Conservation (phyloP, 2,329 filamentous ascomycete genomes). For the Colletotrichum destructivum region DNA sequence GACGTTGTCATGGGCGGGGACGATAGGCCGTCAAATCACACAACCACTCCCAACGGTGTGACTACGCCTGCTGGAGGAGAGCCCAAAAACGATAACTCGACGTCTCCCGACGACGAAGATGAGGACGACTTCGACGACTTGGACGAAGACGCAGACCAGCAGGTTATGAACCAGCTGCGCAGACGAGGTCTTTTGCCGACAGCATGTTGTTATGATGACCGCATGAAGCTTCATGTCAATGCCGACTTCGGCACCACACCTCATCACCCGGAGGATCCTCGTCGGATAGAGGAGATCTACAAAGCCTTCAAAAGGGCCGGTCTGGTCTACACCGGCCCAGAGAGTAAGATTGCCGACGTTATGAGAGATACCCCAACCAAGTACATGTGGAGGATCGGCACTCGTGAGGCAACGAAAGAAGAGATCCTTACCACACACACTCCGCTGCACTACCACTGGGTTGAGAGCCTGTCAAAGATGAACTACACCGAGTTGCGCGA, state of each 20-base stretch:
- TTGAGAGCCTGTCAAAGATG: slow-evolving; percentile 70
- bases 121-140: slow-evolving; percentile 51
- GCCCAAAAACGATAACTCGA: slow-evolving; percentile 41
- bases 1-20: slow-evolving; percentile 58
- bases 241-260: slow-evolving; percentile 80
- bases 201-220: slow-evolving; percentile 89
- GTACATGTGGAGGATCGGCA: slow-evolving; percentile 83
- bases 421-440: slow-evolving; percentile 89
- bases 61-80: slow-evolving; percentile 11
- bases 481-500: slow-evolving; percentile 77
- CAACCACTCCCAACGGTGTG: slow-evolving; percentile 55
- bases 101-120: slow-evolving; percentile 52
- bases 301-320: slow-evolving; percentile 87
- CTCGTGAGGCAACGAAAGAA: slow-evolving; percentile 81
- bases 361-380: slow-evolving; percentile 69
- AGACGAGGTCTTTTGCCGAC: slow-evolving; percentile 73
- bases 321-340: slow-evolving; percentile 76
- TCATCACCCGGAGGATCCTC: slow-evolving; percentile 94
- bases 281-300: slow-evolving; percentile 94
- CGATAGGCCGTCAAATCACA: slow-evolving; percentile 62
- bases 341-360: slow-evolving; percentile 67
- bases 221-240: slow-evolving; percentile 97
- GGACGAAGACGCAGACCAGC: slow-evolving; percentile 52
- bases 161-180: slow-evolving; percentile 56
- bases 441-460: slow-evolving; percentile 83